Evolutionary conservation across 305 asterid genomes (phyloP).

Genomic region (Solanum hybrid): DNA sequence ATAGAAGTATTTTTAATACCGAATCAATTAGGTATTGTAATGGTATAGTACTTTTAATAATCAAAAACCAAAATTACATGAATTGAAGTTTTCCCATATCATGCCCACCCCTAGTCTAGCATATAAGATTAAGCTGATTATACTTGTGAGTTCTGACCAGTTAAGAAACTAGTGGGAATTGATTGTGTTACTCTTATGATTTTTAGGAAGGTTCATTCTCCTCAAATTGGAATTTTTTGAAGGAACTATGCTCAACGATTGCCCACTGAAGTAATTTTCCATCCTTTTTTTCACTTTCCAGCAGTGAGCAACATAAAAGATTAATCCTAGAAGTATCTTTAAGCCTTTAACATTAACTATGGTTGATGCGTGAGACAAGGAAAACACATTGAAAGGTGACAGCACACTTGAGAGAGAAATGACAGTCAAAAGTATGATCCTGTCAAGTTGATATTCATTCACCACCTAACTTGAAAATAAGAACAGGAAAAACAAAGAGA

Average conservation of each 20-base stretch:
- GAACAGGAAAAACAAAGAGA: not conserved
- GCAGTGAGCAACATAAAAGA: not conserved
- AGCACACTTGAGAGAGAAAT: not conserved
- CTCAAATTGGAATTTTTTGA: not conserved
- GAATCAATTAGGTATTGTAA: not conserved
- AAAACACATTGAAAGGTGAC: not conserved
- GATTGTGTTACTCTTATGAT: not conserved
- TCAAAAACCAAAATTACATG: not conserved
- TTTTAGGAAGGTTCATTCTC: not conserved
- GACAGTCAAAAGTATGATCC: not conserved
- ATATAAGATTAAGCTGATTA: not conserved
- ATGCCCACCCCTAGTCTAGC: not conserved
- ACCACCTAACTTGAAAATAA: not conserved
- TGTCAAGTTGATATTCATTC: not conserved
- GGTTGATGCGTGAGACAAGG: not conserved
- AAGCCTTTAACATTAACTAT: not conserved
- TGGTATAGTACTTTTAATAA: not conserved
- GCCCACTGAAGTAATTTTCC: not conserved
- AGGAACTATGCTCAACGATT: not conserved
- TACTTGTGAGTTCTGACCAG: not conserved
- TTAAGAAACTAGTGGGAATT: not conserved
- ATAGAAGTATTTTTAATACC: not conserved
- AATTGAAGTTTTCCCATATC: not conserved
- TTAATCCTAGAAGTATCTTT: not conserved
- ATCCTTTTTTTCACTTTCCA: not conserved